Conservation (phyloP, 768 basidiomycete species). For the Collybia sordida region DNA sequence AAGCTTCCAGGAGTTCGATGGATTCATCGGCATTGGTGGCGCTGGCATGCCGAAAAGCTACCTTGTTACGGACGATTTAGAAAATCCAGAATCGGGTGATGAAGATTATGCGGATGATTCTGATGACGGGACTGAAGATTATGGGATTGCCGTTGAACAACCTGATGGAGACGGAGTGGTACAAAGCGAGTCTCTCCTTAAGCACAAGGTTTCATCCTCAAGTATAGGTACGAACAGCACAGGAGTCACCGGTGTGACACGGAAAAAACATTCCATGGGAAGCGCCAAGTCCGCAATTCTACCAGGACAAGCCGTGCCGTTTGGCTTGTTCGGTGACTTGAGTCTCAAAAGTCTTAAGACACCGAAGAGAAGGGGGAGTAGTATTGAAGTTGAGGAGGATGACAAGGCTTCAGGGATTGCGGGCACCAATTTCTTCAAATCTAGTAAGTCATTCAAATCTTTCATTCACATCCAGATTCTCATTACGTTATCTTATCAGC, state of each 20-base stretch:
- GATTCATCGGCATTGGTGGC: conserved; percentile 62
- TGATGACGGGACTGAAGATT: conserved; percentile 29
- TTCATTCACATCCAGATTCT: conserved; percentile 3
- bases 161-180: conserved; percentile 38
- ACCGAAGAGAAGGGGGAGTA: conserved; percentile 30
- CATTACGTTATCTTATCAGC: conserved; percentile 24
- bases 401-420: conserved; percentile 65
- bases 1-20: conserved; percentile 66
- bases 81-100: conserved; percentile 38
- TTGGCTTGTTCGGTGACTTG: conserved; percentile 75
- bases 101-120: conserved; percentile 37
- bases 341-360: conserved; percentile 51
- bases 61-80: conserved; percentile 47
- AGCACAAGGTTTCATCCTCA: conserved; percentile 36
- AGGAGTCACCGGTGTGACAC: conserved; percentile 18
- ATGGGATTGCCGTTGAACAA: conserved; percentile 42
- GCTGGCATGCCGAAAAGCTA: conserved; percentile 51
- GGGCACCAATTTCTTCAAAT: conserved; percentile 63
- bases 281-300: conserved; percentile 54
- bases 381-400: conserved; percentile 41
- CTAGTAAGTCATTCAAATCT: conserved; percentile 41
- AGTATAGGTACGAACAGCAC: conserved; percentile 36
- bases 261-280: conserved; percentile 38
- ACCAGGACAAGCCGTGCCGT: conserved; percentile 63
- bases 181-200: conserved; percentile 19